phyloP scores from a whole-genome alignment of 2,329 filamentous ascomycete species.

The Fusarium pininemorale region DNA sequence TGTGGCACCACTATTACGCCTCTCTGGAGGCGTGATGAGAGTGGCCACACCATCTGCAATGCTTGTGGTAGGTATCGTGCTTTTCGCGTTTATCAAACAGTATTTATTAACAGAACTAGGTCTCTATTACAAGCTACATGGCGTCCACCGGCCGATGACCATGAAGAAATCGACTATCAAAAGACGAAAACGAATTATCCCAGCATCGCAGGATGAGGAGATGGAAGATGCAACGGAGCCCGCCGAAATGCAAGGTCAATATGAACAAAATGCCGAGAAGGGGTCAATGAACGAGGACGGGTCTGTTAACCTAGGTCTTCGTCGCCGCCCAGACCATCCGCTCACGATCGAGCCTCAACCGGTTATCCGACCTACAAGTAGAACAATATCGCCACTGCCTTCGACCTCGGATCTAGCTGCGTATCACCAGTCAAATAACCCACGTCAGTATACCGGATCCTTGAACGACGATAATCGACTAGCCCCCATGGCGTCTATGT shows the following conservation, averaged over 20 bases:
- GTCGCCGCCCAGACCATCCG: conserved; percentile 57
- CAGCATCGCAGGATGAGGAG: conserved; percentile 68
- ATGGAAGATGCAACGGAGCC: conserved; percentile 60
- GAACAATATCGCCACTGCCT: conserved; percentile 55
- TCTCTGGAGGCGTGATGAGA: conserved; percentile 92
- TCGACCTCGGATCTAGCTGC: conserved; percentile 57
- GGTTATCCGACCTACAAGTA: conserved; percentile 54
- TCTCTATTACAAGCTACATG: conserved; percentile 95
- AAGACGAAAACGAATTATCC: conserved; percentile 91
- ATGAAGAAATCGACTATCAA: conserved; percentile 99
- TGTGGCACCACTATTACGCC: conserved; percentile 97
- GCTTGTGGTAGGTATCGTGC: conserved; percentile 79
- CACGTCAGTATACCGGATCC: conserved; percentile 52
- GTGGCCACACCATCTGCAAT: conserved; percentile 97
- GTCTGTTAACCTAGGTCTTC: conserved; percentile 69
- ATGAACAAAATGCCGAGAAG: conserved; percentile 55
- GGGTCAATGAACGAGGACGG: conserved; percentile 71
- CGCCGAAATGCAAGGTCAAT: conserved; percentile 50
- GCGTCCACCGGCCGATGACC: conserved; percentile 89
- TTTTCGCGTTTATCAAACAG: background rate
- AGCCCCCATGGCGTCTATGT: conserved; percentile 62
- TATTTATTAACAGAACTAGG: conserved; percentile 60
- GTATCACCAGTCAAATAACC: conserved; percentile 59
- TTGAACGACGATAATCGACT: conserved; percentile 66
- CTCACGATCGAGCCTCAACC: conserved; percentile 59